Evolutionary conservation across 306 rosid genomes (phyloP).

Genomic region (Notholithocarpus densiflorus): DNA sequence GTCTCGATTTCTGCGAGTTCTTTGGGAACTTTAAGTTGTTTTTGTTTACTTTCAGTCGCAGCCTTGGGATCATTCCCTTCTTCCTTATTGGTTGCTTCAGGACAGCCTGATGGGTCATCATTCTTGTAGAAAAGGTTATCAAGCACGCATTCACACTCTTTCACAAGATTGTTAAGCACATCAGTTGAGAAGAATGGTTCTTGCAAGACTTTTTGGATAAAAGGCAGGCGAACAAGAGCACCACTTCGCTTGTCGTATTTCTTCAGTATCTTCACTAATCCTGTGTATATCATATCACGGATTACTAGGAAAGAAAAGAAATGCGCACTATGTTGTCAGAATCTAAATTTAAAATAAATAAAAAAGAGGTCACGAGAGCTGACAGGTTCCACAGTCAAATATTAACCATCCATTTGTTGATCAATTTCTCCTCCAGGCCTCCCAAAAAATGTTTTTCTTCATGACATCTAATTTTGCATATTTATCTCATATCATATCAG

Average conservation of each 20-base stretch:
- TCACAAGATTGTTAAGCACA: slow-evolving; percentile 63
- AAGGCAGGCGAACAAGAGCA: slow-evolving; percentile 62
- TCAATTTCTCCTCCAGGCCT: background rate
- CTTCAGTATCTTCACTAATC: slow-evolving; percentile 83
- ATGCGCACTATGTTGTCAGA: background rate
- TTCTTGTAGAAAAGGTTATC: slow-evolving; percentile 55
- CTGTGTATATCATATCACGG: slow-evolving; percentile 15
- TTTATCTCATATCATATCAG: background rate
- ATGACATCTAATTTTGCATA: background rate
- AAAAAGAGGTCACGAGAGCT: background rate
- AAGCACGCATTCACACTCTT: slow-evolving; percentile 71
- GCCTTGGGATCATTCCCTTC: slow-evolving; percentile 28
- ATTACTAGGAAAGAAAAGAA: background rate
- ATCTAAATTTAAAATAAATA: background rate
- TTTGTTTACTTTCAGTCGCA: slow-evolving; percentile 27
- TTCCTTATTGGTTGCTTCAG: slow-evolving; percentile 33
- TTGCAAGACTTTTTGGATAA: slow-evolving; percentile 69
- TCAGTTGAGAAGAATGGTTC: slow-evolving; percentile 85
- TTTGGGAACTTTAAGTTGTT: slow-evolving; percentile 40
- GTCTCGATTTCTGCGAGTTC: slow-evolving; percentile 67
- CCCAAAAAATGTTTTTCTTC: background rate
- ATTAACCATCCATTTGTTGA: background rate
- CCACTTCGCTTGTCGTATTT: slow-evolving; percentile 88
- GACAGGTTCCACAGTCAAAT: background rate
- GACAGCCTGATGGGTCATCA: slow-evolving; percentile 27